phyloP scores from a whole-genome alignment of 2,329 filamentous ascomycete genomes.

The Colletotrichum echinochloae region DNA sequence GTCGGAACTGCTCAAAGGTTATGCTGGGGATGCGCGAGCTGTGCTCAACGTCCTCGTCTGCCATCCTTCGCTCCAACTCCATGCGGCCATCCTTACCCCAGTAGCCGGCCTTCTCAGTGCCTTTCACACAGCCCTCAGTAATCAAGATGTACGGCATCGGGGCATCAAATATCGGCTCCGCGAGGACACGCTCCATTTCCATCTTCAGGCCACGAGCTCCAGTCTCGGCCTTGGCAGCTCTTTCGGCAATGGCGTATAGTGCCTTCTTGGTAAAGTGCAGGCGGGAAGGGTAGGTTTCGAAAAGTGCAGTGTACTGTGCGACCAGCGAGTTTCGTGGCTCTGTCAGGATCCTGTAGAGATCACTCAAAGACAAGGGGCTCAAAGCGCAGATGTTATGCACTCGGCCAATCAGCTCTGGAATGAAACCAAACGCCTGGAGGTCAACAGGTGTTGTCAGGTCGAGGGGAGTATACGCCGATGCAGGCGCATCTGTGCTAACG shows the following conservation, averaged over 20 bases:
- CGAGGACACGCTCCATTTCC: constrained; percentile 82
- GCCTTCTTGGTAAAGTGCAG: constrained; percentile 86
- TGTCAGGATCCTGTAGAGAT: constrained; percentile 88
- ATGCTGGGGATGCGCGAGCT: constrained; percentile 38
- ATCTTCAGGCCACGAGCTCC: constrained; percentile 84
- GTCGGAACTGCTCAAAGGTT: constrained; percentile 56
- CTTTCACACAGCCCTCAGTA: constrained; percentile 75
- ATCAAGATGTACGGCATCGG: constrained; percentile 82
- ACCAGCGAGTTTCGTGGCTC: constrained; percentile 91
- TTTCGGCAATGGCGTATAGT: constrained; percentile 81
- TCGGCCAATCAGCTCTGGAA: constrained; percentile 95
- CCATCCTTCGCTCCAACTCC: constrained; percentile 75
- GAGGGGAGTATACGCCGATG: constrained; percentile 65
- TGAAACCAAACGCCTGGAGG: constrained; percentile 88
- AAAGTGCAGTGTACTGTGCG: constrained; percentile 89
- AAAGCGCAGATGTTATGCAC: constrained; percentile 91
- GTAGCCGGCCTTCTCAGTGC: constrained; percentile 69
- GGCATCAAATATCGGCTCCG: constrained; percentile 85
- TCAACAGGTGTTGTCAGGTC: constrained; percentile 82
- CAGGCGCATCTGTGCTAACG: constrained; percentile 53
- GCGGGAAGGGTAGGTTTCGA: constrained; percentile 82
- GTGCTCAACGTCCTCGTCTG: constrained; percentile 67
- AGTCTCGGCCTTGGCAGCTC: constrained; percentile 72
- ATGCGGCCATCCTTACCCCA: constrained; percentile 78
- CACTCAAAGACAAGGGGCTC: constrained; percentile 74